phyloP scores from a whole-genome alignment of 352 stramenopile genomes.

The Globisporangium ultimum region DNA sequence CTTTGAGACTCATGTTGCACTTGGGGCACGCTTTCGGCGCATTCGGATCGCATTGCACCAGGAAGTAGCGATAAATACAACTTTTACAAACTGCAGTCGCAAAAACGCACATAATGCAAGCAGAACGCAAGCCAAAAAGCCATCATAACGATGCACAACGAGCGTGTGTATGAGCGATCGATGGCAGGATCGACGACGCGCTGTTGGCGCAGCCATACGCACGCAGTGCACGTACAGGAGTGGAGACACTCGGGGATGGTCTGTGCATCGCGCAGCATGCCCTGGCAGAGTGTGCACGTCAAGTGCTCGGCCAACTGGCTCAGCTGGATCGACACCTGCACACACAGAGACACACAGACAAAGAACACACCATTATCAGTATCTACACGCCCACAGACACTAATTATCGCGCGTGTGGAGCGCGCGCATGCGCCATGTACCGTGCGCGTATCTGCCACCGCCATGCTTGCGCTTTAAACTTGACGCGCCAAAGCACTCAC shows the following conservation, averaged over 20 bases:
- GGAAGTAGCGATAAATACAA: slow-evolving; percentile 79
- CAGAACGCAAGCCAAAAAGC: background rate
- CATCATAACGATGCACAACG: background rate
- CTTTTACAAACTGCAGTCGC: slow-evolving; percentile 72
- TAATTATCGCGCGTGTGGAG: too few species aligned
- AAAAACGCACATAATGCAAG: background rate
- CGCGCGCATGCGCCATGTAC: slow-evolving; percentile 10
- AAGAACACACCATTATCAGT: background rate
- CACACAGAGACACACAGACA: slow-evolving; percentile 11
- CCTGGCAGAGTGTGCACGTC: slow-evolving; percentile 60
- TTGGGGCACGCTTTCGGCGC: slow-evolving; percentile 45
- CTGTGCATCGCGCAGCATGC: slow-evolving; percentile 70
- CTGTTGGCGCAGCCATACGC: background rate
- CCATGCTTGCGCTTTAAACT: background rate
- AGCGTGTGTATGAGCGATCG: too few species aligned
- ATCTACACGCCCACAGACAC: too few species aligned
- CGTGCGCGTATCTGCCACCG: slow-evolving; percentile 25
- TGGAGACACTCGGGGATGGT: slow-evolving; percentile 83
- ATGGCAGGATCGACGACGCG: background rate
- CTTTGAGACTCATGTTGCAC: slow-evolving; percentile 50
- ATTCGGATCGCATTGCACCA: slow-evolving; percentile 47
- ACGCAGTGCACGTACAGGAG: slow-evolving; percentile 43
- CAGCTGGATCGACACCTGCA: slow-evolving; percentile 49
- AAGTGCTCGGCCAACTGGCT: slow-evolving; percentile 59
- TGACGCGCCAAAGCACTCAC: too few species aligned